A percentile compares a stretch with the other conserved stretches of the same genome.
phyloP scores from a whole-genome alignment of 1,139 yeast species.

The Taphrina wiesneri region DNA sequence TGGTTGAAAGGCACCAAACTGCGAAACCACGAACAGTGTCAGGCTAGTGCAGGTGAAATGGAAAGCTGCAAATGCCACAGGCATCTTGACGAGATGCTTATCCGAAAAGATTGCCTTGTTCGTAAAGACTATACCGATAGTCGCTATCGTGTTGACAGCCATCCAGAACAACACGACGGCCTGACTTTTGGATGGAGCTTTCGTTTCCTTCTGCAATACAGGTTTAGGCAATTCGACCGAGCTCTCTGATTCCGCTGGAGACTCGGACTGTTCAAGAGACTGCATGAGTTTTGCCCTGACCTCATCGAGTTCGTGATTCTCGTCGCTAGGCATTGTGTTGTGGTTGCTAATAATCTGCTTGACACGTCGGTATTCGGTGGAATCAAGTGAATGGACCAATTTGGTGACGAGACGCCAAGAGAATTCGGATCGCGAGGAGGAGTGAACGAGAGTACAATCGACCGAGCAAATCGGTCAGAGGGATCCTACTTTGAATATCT shows the following conservation, averaged over 20 bases:
- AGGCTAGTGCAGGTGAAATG: conserved; percentile 31
- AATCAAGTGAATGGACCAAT: no score
- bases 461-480: no score
- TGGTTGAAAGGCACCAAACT: conserved; percentile 31
- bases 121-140: conserved; percentile 33
- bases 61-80: conserved; percentile 29
- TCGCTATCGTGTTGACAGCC: conserved; percentile 29
- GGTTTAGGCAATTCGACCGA: conserved; percentile 22
- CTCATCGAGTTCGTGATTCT: conserved; percentile 25
- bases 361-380: no score
- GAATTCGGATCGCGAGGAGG: not conserved
- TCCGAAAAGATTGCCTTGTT: conserved; percentile 35
- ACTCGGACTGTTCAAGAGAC: conserved; percentile 12
- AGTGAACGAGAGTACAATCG: not conserved
- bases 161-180: conserved; percentile 31
- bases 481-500: no score
- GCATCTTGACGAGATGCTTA: conserved; percentile 27
- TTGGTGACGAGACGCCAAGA: no score
- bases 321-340: not conserved
- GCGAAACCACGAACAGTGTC: conserved; percentile 25
- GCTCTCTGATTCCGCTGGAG: not conserved
- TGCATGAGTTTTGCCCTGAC: conserved; percentile 32
- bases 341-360: not conserved
- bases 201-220: conserved; percentile 18
- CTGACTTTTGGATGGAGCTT: not conserved